These are phyloP conservation scores for Globisporangium splendens DNA, from an alignment of 352 stramenopile genomes.

Conservation along the genomic window DNA sequence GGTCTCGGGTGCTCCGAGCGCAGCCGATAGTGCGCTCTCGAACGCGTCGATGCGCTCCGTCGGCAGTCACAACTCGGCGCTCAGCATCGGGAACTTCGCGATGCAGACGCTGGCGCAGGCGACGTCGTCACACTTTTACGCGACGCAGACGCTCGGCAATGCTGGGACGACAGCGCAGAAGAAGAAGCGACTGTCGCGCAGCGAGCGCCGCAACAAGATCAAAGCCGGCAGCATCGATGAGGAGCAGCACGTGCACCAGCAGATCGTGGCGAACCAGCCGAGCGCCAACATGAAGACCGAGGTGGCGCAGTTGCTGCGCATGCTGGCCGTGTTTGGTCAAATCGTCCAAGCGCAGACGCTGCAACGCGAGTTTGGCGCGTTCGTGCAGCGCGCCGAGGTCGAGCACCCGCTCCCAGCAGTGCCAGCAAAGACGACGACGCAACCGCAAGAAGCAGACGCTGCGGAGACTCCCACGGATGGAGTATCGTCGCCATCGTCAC, in stretches of 20 bases:
- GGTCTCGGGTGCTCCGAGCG: conserved; percentile 39
- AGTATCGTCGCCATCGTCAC: too few species aligned
- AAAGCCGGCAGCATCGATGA: conserved; percentile 70
- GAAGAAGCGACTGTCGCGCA: conserved; percentile 37
- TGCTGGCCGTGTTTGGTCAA: conserved; percentile 56
- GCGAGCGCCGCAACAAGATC: conserved; percentile 59
- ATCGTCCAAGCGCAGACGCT: conserved; percentile 32
- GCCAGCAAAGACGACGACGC: not conserved
- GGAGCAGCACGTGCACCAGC: conserved; percentile 51
- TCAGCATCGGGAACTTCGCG: conserved; percentile 65
- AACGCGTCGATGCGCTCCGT: conserved; percentile 61
- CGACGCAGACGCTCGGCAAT: conserved; percentile 41
- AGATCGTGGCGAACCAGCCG: conserved; percentile 36
- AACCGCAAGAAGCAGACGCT: not conserved
- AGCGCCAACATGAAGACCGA: conserved; percentile 34
- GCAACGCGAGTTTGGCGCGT: conserved; percentile 35
- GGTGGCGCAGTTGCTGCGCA: conserved; percentile 35
- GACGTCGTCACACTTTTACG: conserved; percentile 70
- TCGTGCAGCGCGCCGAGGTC: conserved; percentile 29
- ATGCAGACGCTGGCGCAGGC: conserved; percentile 53
- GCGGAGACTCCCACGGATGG: not conserved
- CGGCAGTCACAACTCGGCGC: conserved; percentile 73
- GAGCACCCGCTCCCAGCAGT: conserved; percentile 16
- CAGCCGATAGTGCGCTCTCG: conserved; percentile 58
- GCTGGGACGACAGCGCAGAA: conserved; percentile 22